These are phyloP conservation scores for Ogataea naganishii DNA, from an alignment of 805 yeast genomes.

Conservation along the genomic window DNA sequence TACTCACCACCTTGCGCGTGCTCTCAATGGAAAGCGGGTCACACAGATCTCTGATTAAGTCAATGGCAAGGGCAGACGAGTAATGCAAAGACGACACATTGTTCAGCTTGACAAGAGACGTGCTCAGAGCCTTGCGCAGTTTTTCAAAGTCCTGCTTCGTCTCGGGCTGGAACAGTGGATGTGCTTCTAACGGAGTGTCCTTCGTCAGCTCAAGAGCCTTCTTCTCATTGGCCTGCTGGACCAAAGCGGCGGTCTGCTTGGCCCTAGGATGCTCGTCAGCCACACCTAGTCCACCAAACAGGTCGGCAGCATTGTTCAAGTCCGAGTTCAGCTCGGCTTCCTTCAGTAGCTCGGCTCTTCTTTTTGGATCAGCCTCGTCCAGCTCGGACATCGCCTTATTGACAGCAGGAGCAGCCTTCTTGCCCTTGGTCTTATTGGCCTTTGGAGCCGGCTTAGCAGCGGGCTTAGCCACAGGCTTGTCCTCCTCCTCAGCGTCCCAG, in stretches of 20 bases:
- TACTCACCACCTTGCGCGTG: conserved; percentile 76
- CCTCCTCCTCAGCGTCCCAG: conserved; percentile 83
- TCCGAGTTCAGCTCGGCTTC: conserved; percentile 81
- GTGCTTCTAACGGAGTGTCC: conserved; percentile 61
- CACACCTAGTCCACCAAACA: conserved; percentile 67
- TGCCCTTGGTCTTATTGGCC: conserved; percentile 36
- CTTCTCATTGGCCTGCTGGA: conserved; percentile 42
- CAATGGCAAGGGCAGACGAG: conserved; percentile 69
- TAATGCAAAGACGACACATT: conserved; percentile 59
- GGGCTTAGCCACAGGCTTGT: conserved; percentile 33
- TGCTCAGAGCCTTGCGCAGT: conserved; percentile 62
- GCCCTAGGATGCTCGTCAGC: conserved; percentile 52
- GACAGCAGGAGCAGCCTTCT: conserved; percentile 27
- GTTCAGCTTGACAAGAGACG: conserved; percentile 52
- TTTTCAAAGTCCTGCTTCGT: conserved; percentile 73
- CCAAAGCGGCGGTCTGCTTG: conserved; percentile 23
- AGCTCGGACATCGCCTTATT: conserved; percentile 41
- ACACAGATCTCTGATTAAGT: conserved; percentile 75
- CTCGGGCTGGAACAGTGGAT: conserved; percentile 80
- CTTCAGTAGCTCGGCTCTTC: conserved; percentile 66
- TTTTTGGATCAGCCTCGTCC: conserved; percentile 61
- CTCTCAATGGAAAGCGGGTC: conserved; percentile 77
- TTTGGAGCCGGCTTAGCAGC: conserved; percentile 28
- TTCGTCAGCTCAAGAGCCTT: conserved; percentile 34
- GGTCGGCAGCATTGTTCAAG: conserved; percentile 85